Conservation (phyloP, 331 rosid species). For the Quercus tomentella region DNA sequence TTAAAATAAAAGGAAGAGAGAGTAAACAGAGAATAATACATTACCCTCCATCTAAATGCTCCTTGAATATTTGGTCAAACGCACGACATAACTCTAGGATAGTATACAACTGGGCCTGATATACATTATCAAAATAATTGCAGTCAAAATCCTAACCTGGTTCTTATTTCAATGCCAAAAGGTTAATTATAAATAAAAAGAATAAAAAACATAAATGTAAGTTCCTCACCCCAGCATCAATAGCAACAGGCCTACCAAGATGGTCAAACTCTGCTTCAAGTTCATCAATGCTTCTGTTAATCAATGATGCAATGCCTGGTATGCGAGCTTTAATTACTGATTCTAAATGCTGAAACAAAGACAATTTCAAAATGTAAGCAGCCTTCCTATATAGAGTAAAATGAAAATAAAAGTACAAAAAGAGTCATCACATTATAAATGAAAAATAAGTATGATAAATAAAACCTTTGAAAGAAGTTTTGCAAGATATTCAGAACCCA, state of each 20-base stretch:
- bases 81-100: conserved; percentile 74
- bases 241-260: conserved; percentile 54
- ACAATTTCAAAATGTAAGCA: conserved; percentile 5
- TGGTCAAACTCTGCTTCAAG: conserved; percentile 52
- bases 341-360: conserved; percentile 60
- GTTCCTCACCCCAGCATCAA: conserved; percentile 54
- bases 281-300: conserved; percentile 46
- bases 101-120: conserved; percentile 41
- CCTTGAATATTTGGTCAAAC: conserved; percentile 74
- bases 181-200: not conserved
- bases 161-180: not conserved
- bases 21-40: conserved; percentile 1
- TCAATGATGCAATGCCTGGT: conserved; percentile 49
- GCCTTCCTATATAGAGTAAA: not conserved
- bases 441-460: not conserved
- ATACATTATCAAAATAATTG: not conserved
- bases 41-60: conserved; percentile 87
- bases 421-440: not conserved
- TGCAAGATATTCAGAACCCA: conserved; percentile 73
- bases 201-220: not conserved
- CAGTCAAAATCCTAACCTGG: not conserved
- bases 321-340: conserved; percentile 51
- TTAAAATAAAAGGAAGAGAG: not conserved
- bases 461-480: conserved; percentile 59
- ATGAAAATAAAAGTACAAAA: not conserved